A percentile compares a stretch with the other conserved stretches of the same genome.
Evolutionary conservation across 306 rosid genomes (phyloP).

Genomic region (Trichosanthes truncata): DNA sequence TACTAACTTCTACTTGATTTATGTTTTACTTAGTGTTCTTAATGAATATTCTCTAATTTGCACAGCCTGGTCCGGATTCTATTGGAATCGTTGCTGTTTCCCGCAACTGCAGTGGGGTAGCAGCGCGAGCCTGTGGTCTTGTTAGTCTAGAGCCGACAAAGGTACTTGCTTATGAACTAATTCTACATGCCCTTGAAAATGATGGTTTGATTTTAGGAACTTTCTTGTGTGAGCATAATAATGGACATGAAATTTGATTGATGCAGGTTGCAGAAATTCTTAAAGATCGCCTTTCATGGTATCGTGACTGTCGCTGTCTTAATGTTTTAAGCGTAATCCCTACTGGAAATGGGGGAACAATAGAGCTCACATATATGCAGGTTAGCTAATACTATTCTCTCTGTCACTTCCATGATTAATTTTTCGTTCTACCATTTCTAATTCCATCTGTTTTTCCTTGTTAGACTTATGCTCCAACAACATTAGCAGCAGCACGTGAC

Average conservation of each 20-base stretch:
- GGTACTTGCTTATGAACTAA: conserved; percentile 25
- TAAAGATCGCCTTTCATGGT: conserved; percentile 90
- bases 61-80: conserved; percentile 99
- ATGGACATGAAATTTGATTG: not conserved
- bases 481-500: conserved; percentile 95
- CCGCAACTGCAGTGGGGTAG: conserved; percentile 92
- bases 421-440: not conserved
- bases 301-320: conserved; percentile 80
- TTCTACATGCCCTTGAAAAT: not conserved
- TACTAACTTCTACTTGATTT: not conserved
- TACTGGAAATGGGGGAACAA: conserved; percentile 76
- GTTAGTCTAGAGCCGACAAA: conserved; percentile 97
- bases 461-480: conserved; percentile 93
- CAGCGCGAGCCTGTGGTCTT: conserved; percentile 99
- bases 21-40: not conserved
- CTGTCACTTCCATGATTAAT: not conserved
- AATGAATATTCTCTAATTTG: not conserved
- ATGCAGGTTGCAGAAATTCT: conserved; percentile 84
- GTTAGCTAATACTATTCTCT: conserved; percentile 13
- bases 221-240: not conserved
- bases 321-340: conserved; percentile 75
- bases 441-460: not conserved
- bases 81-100: conserved; percentile 99
- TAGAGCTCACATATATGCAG: conserved; percentile 96
- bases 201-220: not conserved